These are phyloP conservation scores for Lepiota venenata DNA, from an alignment of 768 basidiomycete species.

Conservation along the genomic window DNA sequence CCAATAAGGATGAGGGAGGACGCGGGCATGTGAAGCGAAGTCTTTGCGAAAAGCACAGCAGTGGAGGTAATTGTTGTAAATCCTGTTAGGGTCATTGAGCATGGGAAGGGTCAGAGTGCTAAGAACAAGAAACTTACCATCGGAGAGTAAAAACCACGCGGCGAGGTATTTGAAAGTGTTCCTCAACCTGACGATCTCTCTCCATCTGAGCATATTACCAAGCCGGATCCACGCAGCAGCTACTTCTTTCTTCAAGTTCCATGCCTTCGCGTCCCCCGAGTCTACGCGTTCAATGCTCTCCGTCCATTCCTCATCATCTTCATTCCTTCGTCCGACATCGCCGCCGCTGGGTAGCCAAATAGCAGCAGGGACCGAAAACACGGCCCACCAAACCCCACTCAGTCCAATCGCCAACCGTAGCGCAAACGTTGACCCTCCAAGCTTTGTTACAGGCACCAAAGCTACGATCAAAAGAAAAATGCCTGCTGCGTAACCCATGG, in stretches of 20 bases:
- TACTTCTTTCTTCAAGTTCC: conserved; percentile 52
- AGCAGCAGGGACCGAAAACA: conserved; percentile 77
- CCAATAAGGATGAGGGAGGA: conserved; percentile 79
- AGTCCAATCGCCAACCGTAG: conserved; percentile 81
- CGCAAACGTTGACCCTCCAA: conserved; percentile 75
- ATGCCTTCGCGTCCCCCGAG: conserved; percentile 27
- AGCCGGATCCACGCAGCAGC: conserved; percentile 72
- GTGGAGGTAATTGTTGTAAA: conserved; percentile 93
- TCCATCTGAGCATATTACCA: conserved; percentile 68
- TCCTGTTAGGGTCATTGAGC: conserved; percentile 36
- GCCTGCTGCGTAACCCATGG: conserved; percentile 82
- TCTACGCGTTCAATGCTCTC: background rate
- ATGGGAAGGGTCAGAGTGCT: background rate
- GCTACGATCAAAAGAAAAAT: conserved; percentile 73
- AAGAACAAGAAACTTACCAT: conserved; percentile 49
- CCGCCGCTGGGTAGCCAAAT: conserved; percentile 59
- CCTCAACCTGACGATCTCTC: conserved; percentile 67
- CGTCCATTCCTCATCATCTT: conserved; percentile 13
- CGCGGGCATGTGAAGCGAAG: conserved; percentile 75
- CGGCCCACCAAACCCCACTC: conserved; percentile 86
- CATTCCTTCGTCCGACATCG: conserved; percentile 15
- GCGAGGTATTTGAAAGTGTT: conserved; percentile 89
- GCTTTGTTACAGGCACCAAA: conserved; percentile 69
- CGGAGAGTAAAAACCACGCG: conserved; percentile 93
- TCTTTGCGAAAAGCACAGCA: conserved; percentile 91